Percentiles rank a stretch among this genome's conserved stretches.
These are phyloP conservation scores for Lasiodiplodia sp. DNA, from an alignment of 2,329 filamentous ascomycete species.

Conservation along the genomic window DNA sequence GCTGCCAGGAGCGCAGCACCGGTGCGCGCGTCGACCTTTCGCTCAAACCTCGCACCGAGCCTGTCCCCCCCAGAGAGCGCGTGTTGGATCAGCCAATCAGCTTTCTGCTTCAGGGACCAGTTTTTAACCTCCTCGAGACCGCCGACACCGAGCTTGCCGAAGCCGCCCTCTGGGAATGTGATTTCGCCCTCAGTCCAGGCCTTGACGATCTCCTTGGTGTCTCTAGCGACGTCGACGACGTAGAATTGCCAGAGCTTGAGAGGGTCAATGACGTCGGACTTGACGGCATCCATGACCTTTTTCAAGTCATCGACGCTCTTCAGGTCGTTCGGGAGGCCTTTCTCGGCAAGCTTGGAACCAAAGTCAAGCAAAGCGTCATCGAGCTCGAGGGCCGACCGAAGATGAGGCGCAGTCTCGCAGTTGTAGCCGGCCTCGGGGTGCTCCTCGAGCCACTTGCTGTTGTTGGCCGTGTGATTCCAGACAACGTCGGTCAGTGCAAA, in stretches of 20 bases:
- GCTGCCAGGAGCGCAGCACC: constrained; percentile 73
- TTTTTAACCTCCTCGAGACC: constrained; percentile 61
- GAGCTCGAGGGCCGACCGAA: constrained; percentile 74
- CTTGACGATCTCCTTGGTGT: constrained; percentile 72
- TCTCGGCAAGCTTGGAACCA: constrained; percentile 65
- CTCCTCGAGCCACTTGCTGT: constrained; percentile 90
- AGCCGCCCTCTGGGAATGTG: constrained; percentile 61
- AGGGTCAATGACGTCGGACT: constrained; percentile 77
- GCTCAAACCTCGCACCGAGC: constrained; percentile 80
- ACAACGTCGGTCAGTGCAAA: constrained; percentile 95
- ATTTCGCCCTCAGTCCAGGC: constrained; percentile 72
- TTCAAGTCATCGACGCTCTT: constrained; percentile 75
- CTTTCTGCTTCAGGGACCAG: constrained; percentile 66
- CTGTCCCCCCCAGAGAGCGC: constrained; percentile 75
- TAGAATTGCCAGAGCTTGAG: constrained; percentile 95
- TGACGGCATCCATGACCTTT: constrained; percentile 83
- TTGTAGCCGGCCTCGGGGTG: constrained; percentile 98
- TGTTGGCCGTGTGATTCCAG: constrained; percentile 96
- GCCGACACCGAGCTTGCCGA: constrained; percentile 56
- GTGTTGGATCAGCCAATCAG: constrained; percentile 70
- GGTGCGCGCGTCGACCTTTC: constrained; percentile 72
- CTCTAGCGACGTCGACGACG: constrained; percentile 77
- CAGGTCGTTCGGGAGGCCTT: constrained; percentile 79
- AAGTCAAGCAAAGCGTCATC: constrained; percentile 75
- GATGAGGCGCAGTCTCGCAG: constrained; percentile 81